Base-by-base conservation (phyloP, 352 stramenopile species). In the Elongisporangium anandrum region DNA sequence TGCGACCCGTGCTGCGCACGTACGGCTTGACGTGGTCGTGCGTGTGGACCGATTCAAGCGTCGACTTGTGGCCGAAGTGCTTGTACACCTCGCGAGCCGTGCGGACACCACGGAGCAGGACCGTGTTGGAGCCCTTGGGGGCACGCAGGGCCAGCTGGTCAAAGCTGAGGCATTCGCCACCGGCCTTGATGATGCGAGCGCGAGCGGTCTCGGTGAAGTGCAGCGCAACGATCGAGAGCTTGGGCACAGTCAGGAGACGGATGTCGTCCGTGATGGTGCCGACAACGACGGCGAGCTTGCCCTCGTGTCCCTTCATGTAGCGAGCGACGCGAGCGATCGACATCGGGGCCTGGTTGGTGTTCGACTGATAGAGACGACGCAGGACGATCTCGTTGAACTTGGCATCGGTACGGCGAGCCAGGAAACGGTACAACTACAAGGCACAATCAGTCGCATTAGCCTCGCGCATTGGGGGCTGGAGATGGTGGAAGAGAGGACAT, bases 231-330 rank as follows among this genome's bases (percentile, higher is more conserved):
- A 99, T 83, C 50, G 85, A 94, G 65, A 99, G 77, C 82, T 98
- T 98, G 50, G 97, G 96, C 60, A 98, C 88, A 68, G 98, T 96
- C 61, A 93, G 73, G 69, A 99, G 93, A 85, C 97, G 95, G 57
- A 99, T 96, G 84, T 99, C 98, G 73, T 99, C 97, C 54, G 98
- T 99, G 67, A 99, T 90, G 59, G 97, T 99, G 66, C 84, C 96
- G 41, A 99, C 98, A 52, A 99, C 82, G 52, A 99, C 97, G 52
- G 96, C 97, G 63, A 96, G 98, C 87, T 99, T 99, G 64, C 86
- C 95, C 64, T 99, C 97, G 88, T 99, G 99, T 59, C 90, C 95
- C 75, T 93, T 98, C 97, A 99, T 99, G 92, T 99, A 99, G 69
- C 96, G 94, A 63, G 87, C 84, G 51, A 99, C 81, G 69, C 96